phyloP scores from a whole-genome alignment of 2,329 filamentous ascomycete species.

The Aspergillus brunneoviolaceus region DNA sequence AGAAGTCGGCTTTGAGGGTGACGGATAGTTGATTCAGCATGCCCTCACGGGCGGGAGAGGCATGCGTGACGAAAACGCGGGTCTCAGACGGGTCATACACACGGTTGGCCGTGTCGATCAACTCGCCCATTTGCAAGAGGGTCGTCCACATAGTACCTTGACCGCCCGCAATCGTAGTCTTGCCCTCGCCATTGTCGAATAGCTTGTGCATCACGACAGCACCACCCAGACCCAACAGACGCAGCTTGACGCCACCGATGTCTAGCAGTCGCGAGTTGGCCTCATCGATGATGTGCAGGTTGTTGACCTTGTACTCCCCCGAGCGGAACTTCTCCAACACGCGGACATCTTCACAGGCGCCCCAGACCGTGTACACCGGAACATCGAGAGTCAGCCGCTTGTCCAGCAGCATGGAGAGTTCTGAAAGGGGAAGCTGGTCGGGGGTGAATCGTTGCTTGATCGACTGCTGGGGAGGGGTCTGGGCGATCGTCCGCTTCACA shows the following conservation, averaged over 20 bases:
- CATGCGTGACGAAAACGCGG: conserved; percentile 93
- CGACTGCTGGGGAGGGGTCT: conserved; percentile 62
- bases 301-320: conserved; percentile 95
- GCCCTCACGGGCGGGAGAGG: conserved; percentile 92
- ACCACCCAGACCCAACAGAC: conserved; percentile 87
- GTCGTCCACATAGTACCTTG: conserved; percentile 99
- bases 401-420: conserved; percentile 83
- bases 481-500: conserved; percentile 65
- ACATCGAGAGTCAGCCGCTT: conserved; percentile 90
- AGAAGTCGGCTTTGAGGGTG: conserved; percentile 96
- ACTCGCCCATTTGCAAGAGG: conserved; percentile 93
- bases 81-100: conserved; percentile 99
- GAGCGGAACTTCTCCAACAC: conserved; percentile 97
- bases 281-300: conserved; percentile 98
- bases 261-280: conserved; percentile 93
- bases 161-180: conserved; percentile 95
- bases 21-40: conserved; percentile 97
- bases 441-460: conserved; percentile 84
- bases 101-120: conserved; percentile 95
- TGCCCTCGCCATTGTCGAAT: conserved; percentile 96
- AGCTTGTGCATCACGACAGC: conserved; percentile 99
- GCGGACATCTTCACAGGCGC: conserved; percentile 95
- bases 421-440: conserved; percentile 83
- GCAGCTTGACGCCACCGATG: conserved; percentile 91
- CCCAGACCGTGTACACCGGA: conserved; percentile 98